These are phyloP conservation scores for Starmerella lactis-condensi DNA, from an alignment of 805 yeast genomes.

Conservation along the genomic window DNA sequence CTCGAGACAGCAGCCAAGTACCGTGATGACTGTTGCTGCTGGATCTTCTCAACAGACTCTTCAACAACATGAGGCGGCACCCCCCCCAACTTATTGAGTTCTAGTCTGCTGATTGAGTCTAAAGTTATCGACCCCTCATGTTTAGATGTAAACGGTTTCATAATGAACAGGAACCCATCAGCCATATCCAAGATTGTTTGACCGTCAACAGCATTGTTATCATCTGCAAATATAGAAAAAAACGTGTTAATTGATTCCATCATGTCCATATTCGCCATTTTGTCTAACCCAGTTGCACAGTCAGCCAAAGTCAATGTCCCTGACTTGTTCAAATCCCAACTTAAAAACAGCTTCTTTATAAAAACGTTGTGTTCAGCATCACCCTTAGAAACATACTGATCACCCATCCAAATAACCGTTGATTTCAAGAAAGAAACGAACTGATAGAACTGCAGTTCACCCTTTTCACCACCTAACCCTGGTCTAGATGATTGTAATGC, in stretches of 20 bases:
- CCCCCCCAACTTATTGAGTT: not conserved
- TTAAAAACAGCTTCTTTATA: slow-evolving; percentile 41
- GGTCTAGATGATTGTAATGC: slow-evolving; percentile 44
- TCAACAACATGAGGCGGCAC: not conserved
- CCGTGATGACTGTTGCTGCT: slow-evolving; percentile 27
- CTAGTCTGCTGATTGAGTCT: slow-evolving; percentile 40
- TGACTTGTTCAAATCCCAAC: slow-evolving; percentile 46
- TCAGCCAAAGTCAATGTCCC: slow-evolving; percentile 46
- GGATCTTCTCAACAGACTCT: slow-evolving; percentile 35
- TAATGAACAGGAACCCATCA: slow-evolving; percentile 67
- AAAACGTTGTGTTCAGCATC: slow-evolving; percentile 27
- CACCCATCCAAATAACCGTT: slow-evolving; percentile 52
- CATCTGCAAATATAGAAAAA: slow-evolving; percentile 40
- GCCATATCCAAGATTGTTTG: slow-evolving; percentile 71
- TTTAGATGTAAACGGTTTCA: slow-evolving; percentile 74
- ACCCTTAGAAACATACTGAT: slow-evolving; percentile 16
- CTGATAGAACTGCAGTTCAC: slow-evolving; percentile 56
- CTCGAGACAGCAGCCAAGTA: slow-evolving; percentile 74
- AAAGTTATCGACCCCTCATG: slow-evolving; percentile 24
- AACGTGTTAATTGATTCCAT: slow-evolving; percentile 64
- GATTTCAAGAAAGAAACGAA: slow-evolving; percentile 61
- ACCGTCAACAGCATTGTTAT: slow-evolving; percentile 31
- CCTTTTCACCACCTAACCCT: slow-evolving; percentile 30
- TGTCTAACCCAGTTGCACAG: slow-evolving; percentile 54
- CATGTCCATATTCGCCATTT: slow-evolving; percentile 49